A percentile compares a stretch with the other conserved stretches of the same genome.
phyloP scores from a whole-genome alignment of 495 filamentous ascomycete genomes.

The Aspergillus coremiiformis region DNA sequence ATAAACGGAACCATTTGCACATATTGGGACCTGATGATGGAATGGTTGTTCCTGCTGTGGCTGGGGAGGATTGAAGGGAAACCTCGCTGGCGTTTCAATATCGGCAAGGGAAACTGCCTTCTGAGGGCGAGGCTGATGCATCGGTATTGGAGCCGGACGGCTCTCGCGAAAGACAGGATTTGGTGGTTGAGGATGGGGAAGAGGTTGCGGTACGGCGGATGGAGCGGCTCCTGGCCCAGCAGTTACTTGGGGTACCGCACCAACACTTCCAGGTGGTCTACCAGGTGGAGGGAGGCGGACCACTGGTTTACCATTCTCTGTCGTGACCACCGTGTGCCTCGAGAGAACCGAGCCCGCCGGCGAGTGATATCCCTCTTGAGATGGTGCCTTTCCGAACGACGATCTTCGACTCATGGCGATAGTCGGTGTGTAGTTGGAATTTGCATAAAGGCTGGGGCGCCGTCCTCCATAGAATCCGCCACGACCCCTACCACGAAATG shows the following conservation, averaged over 20 bases:
- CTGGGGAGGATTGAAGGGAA: slow-evolving; percentile 62
- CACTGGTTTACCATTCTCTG: slow-evolving; percentile 63
- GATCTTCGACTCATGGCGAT: slow-evolving; percentile 86
- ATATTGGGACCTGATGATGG: slow-evolving; percentile 79
- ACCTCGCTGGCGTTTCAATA: slow-evolving; percentile 77
- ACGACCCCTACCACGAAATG: slow-evolving; percentile 59
- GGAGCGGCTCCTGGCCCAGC: slow-evolving; percentile 16
- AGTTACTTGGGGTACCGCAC: slow-evolving; percentile 17
- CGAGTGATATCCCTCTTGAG: slow-evolving; percentile 68
- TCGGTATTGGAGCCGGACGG: slow-evolving; percentile 65
- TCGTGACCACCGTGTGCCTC: slow-evolving; percentile 48
- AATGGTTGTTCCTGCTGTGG: slow-evolving; percentile 76
- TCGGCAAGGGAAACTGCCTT: slow-evolving; percentile 90
- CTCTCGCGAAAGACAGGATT: slow-evolving; percentile 75
- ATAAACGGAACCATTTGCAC: slow-evolving; percentile 52
- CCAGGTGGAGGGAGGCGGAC: slow-evolving; percentile 75
- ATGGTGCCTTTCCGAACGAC: slow-evolving; percentile 69
- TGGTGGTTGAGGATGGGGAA: slow-evolving; percentile 43
- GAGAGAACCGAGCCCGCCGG: slow-evolving; percentile 71
- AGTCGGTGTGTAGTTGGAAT: slow-evolving; percentile 82
- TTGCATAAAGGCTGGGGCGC: slow-evolving; percentile 73
- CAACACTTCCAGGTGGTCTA: slow-evolving; percentile 25
- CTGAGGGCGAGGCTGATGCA: slow-evolving; percentile 94
- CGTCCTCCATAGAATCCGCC: slow-evolving; percentile 63
- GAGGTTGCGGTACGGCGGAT: slow-evolving; percentile 9